phyloP scores from a whole-genome alignment of 768 basidiomycete genomes.

The Agaricus subrufescens region DNA sequence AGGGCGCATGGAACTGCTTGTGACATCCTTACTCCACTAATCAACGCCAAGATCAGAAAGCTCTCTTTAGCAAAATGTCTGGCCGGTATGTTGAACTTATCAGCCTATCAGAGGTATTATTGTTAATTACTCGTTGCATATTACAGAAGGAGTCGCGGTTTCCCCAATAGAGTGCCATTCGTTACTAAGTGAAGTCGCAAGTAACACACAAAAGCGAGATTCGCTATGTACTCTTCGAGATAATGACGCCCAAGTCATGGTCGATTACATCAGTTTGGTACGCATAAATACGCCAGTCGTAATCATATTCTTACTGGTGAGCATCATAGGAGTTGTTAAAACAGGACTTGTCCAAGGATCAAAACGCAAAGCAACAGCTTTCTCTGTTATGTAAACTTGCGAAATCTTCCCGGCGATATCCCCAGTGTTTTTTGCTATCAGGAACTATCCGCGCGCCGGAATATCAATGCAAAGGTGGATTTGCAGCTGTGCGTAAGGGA shows the following conservation, averaged over 20 bases:
- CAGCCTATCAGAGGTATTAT: not conserved
- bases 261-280: not conserved
- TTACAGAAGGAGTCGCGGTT: too few species aligned
- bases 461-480: not conserved
- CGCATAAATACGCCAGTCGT: not conserved
- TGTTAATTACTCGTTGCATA: not conserved
- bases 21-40: not conserved
- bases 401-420: too few species aligned
- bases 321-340: not conserved
- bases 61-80: too few species aligned
- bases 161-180: not conserved
- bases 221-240: not conserved
- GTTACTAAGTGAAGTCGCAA: not conserved
- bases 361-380: too few species aligned
- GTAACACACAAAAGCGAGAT: not conserved
- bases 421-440: too few species aligned
- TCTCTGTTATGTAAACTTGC: too few species aligned
- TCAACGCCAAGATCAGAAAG: not conserved
- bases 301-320: not conserved
- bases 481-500: not conserved
- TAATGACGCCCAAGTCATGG: not conserved
- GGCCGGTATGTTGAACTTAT: too few species aligned
- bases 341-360: not conserved
- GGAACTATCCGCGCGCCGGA: too few species aligned
- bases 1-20: not conserved